Percentiles rank a stretch among this genome's conserved stretches.
These are phyloP conservation scores for Cercospora beticola DNA, from an alignment of 2,329 filamentous ascomycete genomes.

Conservation along the genomic window DNA sequence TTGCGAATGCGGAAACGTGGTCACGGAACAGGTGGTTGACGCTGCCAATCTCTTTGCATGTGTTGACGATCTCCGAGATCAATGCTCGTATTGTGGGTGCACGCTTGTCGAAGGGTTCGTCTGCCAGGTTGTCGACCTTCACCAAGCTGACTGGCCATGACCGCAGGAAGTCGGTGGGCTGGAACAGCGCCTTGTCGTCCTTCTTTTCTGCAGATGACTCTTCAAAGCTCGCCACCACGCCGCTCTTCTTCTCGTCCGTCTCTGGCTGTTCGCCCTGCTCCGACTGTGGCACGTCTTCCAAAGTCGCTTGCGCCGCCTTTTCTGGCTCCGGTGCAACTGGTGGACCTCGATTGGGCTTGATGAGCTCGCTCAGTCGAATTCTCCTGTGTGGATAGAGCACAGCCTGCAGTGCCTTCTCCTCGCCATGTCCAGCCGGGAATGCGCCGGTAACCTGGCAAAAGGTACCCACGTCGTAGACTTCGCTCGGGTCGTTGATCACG, in stretches of 20 bases:
- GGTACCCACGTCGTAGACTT: slow-evolving; percentile 93
- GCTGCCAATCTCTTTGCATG: slow-evolving; percentile 94
- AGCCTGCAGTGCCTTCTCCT: slow-evolving; percentile 76
- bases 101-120: slow-evolving; percentile 87
- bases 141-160: slow-evolving; percentile 92
- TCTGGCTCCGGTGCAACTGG: slow-evolving; percentile 52
- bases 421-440: slow-evolving; percentile 78
- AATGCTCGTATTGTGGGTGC: slow-evolving; percentile 86
- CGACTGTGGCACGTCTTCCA: slow-evolving; percentile 25
- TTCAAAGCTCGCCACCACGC: slow-evolving; percentile 96
- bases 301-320: slow-evolving; percentile 52
- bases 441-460: slow-evolving; percentile 98
- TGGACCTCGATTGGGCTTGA: slow-evolving; percentile 62
- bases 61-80: slow-evolving; percentile 96
- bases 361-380: slow-evolving; percentile 82
- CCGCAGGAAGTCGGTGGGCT: slow-evolving; percentile 85
- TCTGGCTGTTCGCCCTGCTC: slow-evolving; percentile 40
- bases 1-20: slow-evolving; percentile 95
- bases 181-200: slow-evolving; percentile 50
- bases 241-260: slow-evolving; percentile 72
- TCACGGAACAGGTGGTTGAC: slow-evolving; percentile 95
- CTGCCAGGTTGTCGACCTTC: slow-evolving; percentile 87
- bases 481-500: slow-evolving; percentile 82
- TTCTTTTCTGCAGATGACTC: slow-evolving; percentile 66
- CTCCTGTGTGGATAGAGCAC: slow-evolving; percentile 94